These are phyloP conservation scores for Trametes cinnabarina DNA, from an alignment of 768 basidiomycete genomes.

Conservation along the genomic window DNA sequence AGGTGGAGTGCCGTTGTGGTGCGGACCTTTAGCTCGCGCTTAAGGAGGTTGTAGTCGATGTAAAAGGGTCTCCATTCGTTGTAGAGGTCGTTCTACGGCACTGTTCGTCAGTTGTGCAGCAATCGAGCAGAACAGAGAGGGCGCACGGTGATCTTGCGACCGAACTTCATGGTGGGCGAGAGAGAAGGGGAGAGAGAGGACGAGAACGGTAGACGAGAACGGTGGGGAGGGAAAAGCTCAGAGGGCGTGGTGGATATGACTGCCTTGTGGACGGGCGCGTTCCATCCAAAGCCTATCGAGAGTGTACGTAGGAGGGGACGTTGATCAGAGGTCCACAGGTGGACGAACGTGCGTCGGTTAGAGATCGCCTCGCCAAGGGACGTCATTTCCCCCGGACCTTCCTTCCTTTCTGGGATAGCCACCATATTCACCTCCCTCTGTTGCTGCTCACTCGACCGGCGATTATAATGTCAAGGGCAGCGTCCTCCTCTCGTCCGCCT, in stretches of 20 bases:
- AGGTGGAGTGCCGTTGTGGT: constrained; percentile 10
- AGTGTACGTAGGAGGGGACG: background rate
- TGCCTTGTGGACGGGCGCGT: background rate
- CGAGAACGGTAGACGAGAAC: background rate
- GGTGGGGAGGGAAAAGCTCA: background rate
- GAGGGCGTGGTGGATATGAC: background rate
- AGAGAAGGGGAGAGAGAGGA: background rate
- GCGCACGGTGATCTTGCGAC: constrained; percentile 69
- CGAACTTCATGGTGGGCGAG: constrained; percentile 68
- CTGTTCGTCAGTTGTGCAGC: constrained; percentile 1
- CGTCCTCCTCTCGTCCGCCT: constrained; percentile 7
- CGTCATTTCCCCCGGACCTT: background rate
- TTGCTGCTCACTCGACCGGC: too few relatives aligned
- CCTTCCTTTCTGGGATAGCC: too few relatives aligned
- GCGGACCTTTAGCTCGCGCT: constrained; percentile 83
- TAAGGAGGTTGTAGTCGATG: constrained; percentile 84
- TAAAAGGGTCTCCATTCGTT: constrained; percentile 90
- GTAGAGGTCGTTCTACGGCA: constrained; percentile 78
- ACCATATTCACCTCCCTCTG: too few relatives aligned
- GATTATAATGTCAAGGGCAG: constrained; percentile 2
- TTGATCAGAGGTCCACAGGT: too few relatives aligned
- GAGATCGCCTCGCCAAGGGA: background rate
- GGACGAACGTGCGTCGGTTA: constrained; percentile 12
- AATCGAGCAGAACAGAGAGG: background rate
- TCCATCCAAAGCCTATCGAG: background rate